These are phyloP conservation scores for Penicillium verhagenii DNA, from an alignment of 495 filamentous ascomycete species.

Conservation along the genomic window DNA sequence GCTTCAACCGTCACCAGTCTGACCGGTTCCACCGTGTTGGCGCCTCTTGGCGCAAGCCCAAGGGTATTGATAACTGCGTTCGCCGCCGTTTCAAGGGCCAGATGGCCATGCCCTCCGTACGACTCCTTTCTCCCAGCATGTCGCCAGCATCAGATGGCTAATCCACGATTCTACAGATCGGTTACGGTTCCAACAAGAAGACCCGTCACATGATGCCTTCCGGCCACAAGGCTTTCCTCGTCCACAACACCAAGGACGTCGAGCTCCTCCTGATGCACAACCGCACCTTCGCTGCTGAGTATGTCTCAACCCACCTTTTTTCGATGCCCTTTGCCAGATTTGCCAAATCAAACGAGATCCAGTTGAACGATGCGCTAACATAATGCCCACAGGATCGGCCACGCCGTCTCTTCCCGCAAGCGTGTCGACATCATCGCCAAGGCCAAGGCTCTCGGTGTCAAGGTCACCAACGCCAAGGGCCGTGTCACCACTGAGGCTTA, in stretches of 20 bases:
- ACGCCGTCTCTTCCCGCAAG: slow-evolving; percentile 97
- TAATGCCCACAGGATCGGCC: slow-evolving; percentile 75
- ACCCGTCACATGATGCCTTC: slow-evolving; percentile 98
- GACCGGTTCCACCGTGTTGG: slow-evolving; percentile 91
- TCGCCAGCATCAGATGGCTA: neutral
- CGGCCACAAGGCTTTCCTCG: slow-evolving; percentile 99
- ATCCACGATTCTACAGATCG: slow-evolving; percentile 64
- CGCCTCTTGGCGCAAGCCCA: slow-evolving; percentile 94
- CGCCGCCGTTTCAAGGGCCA: slow-evolving; percentile 91
- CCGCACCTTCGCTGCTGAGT: slow-evolving; percentile 97
- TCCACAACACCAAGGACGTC: slow-evolving; percentile 91
- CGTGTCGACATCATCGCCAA: slow-evolving; percentile 92
- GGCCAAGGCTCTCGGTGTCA: slow-evolving; percentile 95
- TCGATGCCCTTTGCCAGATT: too few species aligned
- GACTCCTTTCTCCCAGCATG: slow-evolving; percentile 22
- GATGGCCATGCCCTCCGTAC: slow-evolving; percentile 96
- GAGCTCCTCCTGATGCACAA: slow-evolving; percentile 99
- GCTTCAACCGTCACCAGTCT: slow-evolving; percentile 93
- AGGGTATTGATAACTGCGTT: slow-evolving; percentile 96
- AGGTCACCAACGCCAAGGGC: slow-evolving; percentile 99
- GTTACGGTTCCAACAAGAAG: slow-evolving; percentile 98
- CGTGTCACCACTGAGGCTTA: slow-evolving; percentile 97
- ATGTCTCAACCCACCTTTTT: slow-evolving; percentile 40
- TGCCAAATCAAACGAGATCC: too few species aligned
- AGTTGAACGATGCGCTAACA: slow-evolving; percentile 5